These are phyloP conservation scores for Lactarius deliciosus DNA, from an alignment of 768 basidiomycete genomes.

Conservation along the genomic window DNA sequence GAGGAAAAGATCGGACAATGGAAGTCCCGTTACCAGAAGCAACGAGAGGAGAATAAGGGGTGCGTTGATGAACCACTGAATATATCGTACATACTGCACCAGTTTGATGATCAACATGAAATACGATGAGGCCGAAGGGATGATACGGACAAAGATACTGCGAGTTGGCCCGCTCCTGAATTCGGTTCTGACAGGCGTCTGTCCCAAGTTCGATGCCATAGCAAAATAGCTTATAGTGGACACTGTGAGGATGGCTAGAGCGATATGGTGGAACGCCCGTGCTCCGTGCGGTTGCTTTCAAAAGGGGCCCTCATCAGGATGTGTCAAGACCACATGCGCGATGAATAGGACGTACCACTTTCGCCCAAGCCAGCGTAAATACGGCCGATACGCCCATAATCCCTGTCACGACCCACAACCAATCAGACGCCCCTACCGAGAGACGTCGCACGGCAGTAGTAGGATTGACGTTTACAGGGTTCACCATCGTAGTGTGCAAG, in stretches of 20 bases:
- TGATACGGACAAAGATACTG: constrained; percentile 43
- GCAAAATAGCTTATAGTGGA: constrained; percentile 50
- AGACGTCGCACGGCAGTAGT: constrained; percentile 42
- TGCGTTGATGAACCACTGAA: constrained; percentile 58
- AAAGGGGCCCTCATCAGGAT: neutral
- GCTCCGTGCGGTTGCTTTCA: constrained; percentile 41
- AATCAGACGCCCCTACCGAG: constrained; percentile 48
- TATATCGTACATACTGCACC: constrained; percentile 49
- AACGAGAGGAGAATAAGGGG: constrained; percentile 50
- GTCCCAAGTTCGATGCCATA: constrained; percentile 59
- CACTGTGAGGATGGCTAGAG: constrained; percentile 46
- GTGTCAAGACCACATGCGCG: neutral
- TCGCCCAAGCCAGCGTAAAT: constrained; percentile 41
- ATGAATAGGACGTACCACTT: constrained; percentile 30
- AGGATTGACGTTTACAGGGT: constrained; percentile 39
- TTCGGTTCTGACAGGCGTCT: constrained; percentile 45
- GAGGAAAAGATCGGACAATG: constrained; percentile 49
- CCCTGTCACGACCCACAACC: constrained; percentile 56
- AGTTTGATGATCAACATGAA: neutral
- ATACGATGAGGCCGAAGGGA: too few relatives aligned
- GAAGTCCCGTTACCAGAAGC: constrained; percentile 47
- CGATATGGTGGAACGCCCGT: constrained; percentile 52
- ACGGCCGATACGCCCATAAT: constrained; percentile 48
- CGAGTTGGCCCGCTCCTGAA: constrained; percentile 39
- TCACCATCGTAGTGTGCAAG: constrained; percentile 8